phyloP scores from a whole-genome alignment of 1,284 basidiomycete genomes.

The Ustilago trichophora region DNA sequence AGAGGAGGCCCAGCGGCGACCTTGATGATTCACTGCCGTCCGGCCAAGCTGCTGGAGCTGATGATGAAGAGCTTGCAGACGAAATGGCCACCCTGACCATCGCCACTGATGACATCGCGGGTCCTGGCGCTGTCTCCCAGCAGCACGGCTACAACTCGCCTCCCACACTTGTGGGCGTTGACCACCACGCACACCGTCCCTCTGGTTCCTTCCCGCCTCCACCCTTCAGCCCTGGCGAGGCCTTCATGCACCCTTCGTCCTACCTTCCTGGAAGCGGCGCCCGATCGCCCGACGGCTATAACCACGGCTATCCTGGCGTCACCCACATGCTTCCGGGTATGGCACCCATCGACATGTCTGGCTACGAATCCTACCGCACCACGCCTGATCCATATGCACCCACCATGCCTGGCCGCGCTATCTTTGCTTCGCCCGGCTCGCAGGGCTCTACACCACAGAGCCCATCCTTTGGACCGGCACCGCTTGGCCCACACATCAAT shows the following conservation, averaged over 20 bases:
- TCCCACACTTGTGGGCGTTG: conserved; percentile 8
- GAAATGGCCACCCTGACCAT: conserved; percentile 23
- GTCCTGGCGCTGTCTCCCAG: neutral
- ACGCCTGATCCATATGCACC: conserved; percentile 56
- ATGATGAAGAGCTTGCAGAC: conserved; percentile 16
- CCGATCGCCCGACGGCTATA: conserved; percentile 40
- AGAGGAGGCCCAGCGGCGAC: conserved; percentile 10
- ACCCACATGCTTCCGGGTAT: conserved; percentile 32
- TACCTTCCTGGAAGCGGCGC: conserved; percentile 30
- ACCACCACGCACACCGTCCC: conserved; percentile 26
- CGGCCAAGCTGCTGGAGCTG: conserved; percentile 4
- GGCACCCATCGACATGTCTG: conserved; percentile 46
- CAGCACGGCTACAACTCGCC: conserved; percentile 26
- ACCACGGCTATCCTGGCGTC: conserved; percentile 24
- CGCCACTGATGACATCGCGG: conserved; percentile 7
- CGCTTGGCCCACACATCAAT: conserved; percentile 17
- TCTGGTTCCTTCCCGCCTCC: conserved; percentile 36
- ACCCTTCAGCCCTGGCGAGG: conserved; percentile 29
- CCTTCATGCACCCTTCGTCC: conserved; percentile 31
- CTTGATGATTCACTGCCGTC: conserved; percentile 4
- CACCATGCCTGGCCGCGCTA: conserved; percentile 41
- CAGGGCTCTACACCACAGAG: conserved; percentile 45
- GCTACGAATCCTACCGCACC: conserved; percentile 51
- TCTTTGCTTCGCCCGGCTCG: conserved; percentile 45
- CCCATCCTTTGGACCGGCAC: conserved; percentile 35